phyloP scores from a whole-genome alignment of 768 basidiomycete genomes.

The Trametes punicea region DNA sequence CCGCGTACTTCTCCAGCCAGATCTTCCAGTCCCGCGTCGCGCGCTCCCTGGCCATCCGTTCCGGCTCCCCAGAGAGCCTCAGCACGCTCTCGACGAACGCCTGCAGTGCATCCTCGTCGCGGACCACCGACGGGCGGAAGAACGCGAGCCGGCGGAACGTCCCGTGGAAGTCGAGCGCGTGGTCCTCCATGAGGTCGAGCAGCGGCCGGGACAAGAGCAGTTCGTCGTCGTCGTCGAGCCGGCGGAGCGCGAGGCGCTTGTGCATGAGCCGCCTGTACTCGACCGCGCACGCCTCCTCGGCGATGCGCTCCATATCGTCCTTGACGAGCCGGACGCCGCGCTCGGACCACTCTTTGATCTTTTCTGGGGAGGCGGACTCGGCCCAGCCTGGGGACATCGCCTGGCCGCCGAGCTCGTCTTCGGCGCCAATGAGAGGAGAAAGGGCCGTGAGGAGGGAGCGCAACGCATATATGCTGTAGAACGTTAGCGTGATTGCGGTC shows the following conservation, averaged over 20 bases:
- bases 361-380: slow-evolving; percentile 44
- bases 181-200: slow-evolving; percentile 66
- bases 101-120: slow-evolving; percentile 32
- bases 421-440: slow-evolving; percentile 83
- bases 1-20: slow-evolving; percentile 66
- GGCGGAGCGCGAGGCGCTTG: slow-evolving; percentile 77
- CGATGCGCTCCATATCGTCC: slow-evolving; percentile 58
- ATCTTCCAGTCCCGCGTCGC: slow-evolving; percentile 51
- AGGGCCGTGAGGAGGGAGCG: slow-evolving; percentile 74
- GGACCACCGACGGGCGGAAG: slow-evolving; percentile 47
- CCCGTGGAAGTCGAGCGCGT: slow-evolving; percentile 83
- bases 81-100: slow-evolving; percentile 45
- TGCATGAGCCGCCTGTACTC: slow-evolving; percentile 73
- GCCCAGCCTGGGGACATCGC: slow-evolving; percentile 66
- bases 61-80: slow-evolving; percentile 44
- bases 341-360: slow-evolving; percentile 59
- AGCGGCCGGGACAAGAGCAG: slow-evolving; percentile 58
- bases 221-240: slow-evolving; percentile 57
- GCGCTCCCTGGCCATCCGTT: slow-evolving; percentile 38
- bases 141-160: slow-evolving; percentile 71
- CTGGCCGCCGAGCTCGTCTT: slow-evolving; percentile 49
- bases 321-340: slow-evolving; percentile 50
- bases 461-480: slow-evolving; percentile 67
- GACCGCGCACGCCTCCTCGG: slow-evolving; percentile 53
- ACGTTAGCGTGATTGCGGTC: not conserved